Evolutionary conservation across 495 filamentous ascomycete genomes (phyloP).

Genomic region (Aeminium ludgeri): DNA sequence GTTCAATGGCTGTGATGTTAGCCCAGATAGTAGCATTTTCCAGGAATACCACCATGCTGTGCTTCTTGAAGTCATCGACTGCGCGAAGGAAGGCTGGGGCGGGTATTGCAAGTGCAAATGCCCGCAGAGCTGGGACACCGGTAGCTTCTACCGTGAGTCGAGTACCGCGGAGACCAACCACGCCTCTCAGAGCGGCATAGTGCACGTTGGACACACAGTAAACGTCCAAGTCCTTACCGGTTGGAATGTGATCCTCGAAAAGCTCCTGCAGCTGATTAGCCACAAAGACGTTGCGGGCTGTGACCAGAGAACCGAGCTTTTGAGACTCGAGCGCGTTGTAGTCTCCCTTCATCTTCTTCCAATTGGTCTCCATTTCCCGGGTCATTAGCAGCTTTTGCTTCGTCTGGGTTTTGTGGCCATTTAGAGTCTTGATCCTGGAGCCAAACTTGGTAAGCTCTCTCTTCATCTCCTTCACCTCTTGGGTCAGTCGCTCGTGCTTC

Average conservation of each 20-base stretch:
- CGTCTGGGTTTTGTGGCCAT: neutral
- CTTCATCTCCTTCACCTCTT: neutral
- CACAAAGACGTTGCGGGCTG: conserved; percentile 6
- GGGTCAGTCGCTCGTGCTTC: neutral
- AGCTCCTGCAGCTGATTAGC: neutral
- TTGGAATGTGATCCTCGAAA: conserved; percentile 1
- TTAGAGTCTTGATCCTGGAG: no score
- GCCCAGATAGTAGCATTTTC: conserved; percentile 5
- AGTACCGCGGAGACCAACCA: neutral
- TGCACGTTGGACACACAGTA: conserved; percentile 9
- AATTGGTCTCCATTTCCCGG: neutral
- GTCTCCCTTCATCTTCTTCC: neutral
- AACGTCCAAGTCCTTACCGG: neutral
- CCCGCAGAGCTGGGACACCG: conserved; percentile 5
- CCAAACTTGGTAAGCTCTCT: neutral
- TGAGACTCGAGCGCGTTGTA: neutral
- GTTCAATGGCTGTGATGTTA: neutral
- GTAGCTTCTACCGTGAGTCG: neutral
- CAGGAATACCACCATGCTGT: conserved; percentile 5
- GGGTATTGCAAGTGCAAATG: conserved; percentile 1
- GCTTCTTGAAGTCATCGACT: conserved; percentile 3
- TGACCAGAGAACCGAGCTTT: neutral
- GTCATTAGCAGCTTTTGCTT: neutral
- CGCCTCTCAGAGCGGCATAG: conserved; percentile 6
- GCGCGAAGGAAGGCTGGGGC: conserved; percentile 1